Evolutionary conservation across 345 rosid species (phyloP).

Genomic region (Linum lewisii): DNA sequence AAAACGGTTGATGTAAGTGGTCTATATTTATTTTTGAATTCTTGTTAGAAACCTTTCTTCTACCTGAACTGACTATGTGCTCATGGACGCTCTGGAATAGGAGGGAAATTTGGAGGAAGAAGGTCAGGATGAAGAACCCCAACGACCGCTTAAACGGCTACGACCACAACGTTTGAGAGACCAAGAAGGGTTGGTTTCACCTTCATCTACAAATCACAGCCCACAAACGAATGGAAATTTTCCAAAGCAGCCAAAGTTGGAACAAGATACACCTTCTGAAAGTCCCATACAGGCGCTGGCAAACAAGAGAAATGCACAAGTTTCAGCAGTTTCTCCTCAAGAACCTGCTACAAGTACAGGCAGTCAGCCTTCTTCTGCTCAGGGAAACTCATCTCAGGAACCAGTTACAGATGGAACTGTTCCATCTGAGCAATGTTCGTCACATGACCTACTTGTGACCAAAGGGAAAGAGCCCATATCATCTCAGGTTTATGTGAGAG

Average conservation of each 20-base stretch:
- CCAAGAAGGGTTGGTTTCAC: conserved; percentile 29
- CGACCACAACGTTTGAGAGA: conserved; percentile 40
- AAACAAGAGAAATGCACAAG: conserved; percentile 10
- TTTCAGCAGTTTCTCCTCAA: conserved; percentile 9
- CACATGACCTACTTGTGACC: conserved; percentile 13
- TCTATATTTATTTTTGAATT: conserved; percentile 1
- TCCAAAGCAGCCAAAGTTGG: conserved; percentile 26
- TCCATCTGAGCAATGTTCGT: conserved; percentile 10
- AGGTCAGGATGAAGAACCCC: conserved; percentile 34
- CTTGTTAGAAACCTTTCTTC: conserved; percentile 7
- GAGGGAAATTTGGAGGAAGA: conserved; percentile 34
- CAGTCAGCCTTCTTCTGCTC: conserved; percentile 16
- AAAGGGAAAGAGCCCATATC: conserved; percentile 41
- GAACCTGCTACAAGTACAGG: conserved; percentile 7
- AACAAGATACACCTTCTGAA: conserved; percentile 20
- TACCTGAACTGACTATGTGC: conserved; percentile 5
- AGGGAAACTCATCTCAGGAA: conserved; percentile 8
- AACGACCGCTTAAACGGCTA: conserved; percentile 62
- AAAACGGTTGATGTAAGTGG: conserved; percentile 31
- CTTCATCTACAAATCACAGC: conserved; percentile 17
- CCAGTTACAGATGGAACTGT: background rate
- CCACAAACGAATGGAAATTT: conserved; percentile 19
- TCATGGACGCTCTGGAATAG: conserved; percentile 20
- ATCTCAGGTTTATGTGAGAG: conserved; percentile 17
- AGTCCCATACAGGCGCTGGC: conserved; percentile 15